A percentile compares a stretch with the other conserved stretches of the same genome.
Evolutionary conservation across 73 alveolate genomes (phyloP).

Genomic region (Halteria grandinella): DNA sequence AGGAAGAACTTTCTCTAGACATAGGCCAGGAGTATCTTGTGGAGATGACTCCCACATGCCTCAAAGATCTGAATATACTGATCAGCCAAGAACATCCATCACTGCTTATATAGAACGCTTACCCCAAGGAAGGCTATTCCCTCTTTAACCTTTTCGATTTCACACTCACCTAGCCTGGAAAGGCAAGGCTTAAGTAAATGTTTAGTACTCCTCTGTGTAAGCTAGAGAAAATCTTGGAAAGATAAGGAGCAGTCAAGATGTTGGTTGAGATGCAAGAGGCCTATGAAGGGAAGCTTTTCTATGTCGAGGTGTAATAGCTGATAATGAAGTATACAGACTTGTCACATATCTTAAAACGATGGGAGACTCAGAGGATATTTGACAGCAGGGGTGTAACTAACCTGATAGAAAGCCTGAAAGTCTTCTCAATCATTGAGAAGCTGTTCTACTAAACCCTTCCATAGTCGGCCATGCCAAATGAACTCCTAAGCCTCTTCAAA

Average conservation of each 20-base stretch:
- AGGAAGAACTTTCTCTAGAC: too few relatives aligned
- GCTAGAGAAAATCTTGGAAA: neutral
- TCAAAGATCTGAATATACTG: slow-evolving; percentile 30
- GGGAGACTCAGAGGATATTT: slow-evolving; percentile 12
- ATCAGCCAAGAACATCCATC: slow-evolving; percentile 27
- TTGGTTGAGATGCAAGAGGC: too few relatives aligned
- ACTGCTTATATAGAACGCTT: neutral
- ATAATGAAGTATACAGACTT: neutral
- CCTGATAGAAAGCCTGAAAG: neutral
- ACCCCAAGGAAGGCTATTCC: slow-evolving; percentile 41
- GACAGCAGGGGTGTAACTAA: neutral
- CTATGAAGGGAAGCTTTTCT: too few relatives aligned
- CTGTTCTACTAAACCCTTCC: neutral
- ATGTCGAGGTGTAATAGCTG: too few relatives aligned
- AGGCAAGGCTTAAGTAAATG: neutral
- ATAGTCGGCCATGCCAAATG: neutral
- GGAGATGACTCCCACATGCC: neutral
- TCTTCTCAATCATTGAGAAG: neutral
- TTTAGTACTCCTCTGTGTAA: slow-evolving; percentile 30
- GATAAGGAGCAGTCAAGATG: slow-evolving; percentile 23
- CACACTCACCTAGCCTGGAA: neutral
- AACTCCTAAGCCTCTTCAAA: neutral
- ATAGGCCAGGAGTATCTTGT: neutral
- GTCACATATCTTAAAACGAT: neutral
- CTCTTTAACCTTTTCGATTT: slow-evolving; percentile 18